Conservation (phyloP, 2,329 filamentous ascomycete species). For the Scytalidium lignicola region DNA sequence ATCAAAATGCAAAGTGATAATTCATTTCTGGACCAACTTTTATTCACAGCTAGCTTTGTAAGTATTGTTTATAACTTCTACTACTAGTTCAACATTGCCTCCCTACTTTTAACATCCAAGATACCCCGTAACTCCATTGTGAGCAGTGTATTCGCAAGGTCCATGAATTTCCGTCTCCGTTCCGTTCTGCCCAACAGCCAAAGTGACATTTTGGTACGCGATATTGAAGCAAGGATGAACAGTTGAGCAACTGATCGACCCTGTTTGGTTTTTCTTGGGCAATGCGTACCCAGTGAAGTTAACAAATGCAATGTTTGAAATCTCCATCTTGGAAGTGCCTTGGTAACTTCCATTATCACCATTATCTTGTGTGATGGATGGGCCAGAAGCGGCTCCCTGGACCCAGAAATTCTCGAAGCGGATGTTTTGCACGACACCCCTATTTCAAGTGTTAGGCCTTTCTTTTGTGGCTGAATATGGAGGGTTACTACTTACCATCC, state of each 20-base stretch:
- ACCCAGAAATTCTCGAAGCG: slow-evolving; percentile 44
- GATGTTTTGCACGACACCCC: slow-evolving; percentile 41
- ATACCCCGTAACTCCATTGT: slow-evolving; percentile 20
- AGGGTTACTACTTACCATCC: slow-evolving; percentile 32
- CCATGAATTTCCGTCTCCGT: slow-evolving; percentile 14
- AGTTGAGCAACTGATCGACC: slow-evolving; percentile 37
- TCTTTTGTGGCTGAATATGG: background rate
- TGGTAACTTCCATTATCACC: slow-evolving; percentile 40
- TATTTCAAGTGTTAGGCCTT: background rate
- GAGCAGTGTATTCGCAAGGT: slow-evolving; percentile 17
- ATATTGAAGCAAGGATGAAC: slow-evolving; percentile 44
- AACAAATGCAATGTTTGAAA: slow-evolving; percentile 41
- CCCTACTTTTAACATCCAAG: background rate
- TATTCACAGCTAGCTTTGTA: too few species aligned
- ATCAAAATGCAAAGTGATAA: too few species aligned
- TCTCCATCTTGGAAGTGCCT: slow-evolving; percentile 44
- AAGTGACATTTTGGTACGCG: slow-evolving; percentile 34
- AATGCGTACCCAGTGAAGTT: slow-evolving; percentile 42
- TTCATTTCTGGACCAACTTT: too few species aligned
- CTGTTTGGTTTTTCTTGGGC: slow-evolving; percentile 22
- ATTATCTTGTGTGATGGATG: slow-evolving; percentile 38
- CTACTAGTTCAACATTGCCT: background rate
- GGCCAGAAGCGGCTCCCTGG: slow-evolving; percentile 36
- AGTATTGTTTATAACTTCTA: background rate
- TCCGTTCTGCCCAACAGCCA: slow-evolving; percentile 9